phyloP scores from a whole-genome alignment of 192 early-diverging fungal genomes.

The Martensiomyces pterosporus region DNA sequence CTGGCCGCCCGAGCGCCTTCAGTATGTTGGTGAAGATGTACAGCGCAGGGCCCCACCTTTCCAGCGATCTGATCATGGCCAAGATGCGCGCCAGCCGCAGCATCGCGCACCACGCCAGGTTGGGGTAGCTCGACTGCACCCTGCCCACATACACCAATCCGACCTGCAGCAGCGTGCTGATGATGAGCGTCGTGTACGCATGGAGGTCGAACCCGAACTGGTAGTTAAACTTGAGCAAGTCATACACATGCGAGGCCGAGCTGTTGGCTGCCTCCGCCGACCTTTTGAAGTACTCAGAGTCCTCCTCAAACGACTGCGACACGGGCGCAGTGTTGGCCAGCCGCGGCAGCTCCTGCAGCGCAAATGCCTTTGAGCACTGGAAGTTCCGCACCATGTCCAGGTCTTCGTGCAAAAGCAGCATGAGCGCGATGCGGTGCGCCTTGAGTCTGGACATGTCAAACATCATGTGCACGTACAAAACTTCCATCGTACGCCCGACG shows the following conservation, averaged over 20 bases:
- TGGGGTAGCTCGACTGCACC: constrained; percentile 36
- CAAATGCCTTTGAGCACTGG: constrained; percentile 40
- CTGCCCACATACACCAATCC: constrained; percentile 44
- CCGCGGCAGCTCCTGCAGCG: constrained; percentile 25
- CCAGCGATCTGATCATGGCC: constrained; percentile 46
- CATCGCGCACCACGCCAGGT: constrained; percentile 45
- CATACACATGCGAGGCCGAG: constrained; percentile 32
- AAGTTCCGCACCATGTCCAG: constrained; percentile 52
- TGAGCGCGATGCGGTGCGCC: constrained; percentile 45
- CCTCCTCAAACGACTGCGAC: constrained; percentile 18
- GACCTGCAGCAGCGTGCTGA: constrained; percentile 42
- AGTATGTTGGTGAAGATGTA: constrained; percentile 52
- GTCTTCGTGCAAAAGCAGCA: constrained; percentile 45
- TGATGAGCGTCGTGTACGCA: constrained; percentile 32
- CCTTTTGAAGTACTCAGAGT: constrained; percentile 24
- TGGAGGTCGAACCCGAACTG: constrained; percentile 49
- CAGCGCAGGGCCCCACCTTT: constrained; percentile 47
- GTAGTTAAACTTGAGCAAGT: constrained; percentile 45
- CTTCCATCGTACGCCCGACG: constrained; percentile 39
- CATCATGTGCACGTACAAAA: constrained; percentile 47
- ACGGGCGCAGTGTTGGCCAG: constrained; percentile 12
- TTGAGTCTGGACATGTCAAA: constrained; percentile 43
- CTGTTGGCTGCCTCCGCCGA: constrained; percentile 17
- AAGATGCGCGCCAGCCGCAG: constrained; percentile 46
- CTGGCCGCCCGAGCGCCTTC: constrained; percentile 48